These are phyloP conservation scores for Solanum hybrid DNA, from an alignment of 305 asterid genomes.

Conservation along the genomic window DNA sequence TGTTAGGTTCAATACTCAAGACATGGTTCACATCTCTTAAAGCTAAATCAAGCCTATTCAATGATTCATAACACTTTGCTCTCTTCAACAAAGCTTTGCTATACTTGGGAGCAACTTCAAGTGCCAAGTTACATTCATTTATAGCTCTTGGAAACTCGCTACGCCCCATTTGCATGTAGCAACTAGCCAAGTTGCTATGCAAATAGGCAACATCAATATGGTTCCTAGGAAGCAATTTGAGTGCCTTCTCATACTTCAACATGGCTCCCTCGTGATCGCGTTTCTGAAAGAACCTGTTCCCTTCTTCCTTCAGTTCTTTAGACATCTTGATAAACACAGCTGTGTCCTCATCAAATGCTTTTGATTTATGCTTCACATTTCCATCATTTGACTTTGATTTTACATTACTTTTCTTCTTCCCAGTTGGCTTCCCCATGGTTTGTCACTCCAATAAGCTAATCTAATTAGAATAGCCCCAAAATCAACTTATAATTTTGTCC, in stretches of 20 bases:
- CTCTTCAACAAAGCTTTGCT: conserved; percentile 84
- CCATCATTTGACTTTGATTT: conserved; percentile 40
- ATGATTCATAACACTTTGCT: conserved; percentile 68
- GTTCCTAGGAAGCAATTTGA: conserved; percentile 61
- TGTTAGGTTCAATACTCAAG: conserved; percentile 71
- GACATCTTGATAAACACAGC: conserved; percentile 80
- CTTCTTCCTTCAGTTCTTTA: conserved; percentile 82
- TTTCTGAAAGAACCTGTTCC: conserved; percentile 63
- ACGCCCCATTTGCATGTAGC: conserved; percentile 85
- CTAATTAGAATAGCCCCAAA: neutral
- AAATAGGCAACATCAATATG: conserved; percentile 78
- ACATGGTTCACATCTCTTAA: conserved; percentile 61
- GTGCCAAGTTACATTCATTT: conserved; percentile 80
- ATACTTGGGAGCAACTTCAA: conserved; percentile 76
- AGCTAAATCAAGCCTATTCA: conserved; percentile 76
- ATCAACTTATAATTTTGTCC: neutral
- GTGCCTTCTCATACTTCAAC: conserved; percentile 84
- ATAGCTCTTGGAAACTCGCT: conserved; percentile 87
- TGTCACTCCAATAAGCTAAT: conserved; percentile 6
- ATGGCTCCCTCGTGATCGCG: conserved; percentile 90
- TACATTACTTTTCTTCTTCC: conserved; percentile 49
- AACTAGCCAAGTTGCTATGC: conserved; percentile 82
- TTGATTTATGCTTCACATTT: conserved; percentile 39
- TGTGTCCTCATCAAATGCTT: conserved; percentile 83
- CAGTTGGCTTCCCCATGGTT: conserved; percentile 84